Conservation (phyloP, 768 basidiomycete species). For the Favolaschia claudopus region DNA sequence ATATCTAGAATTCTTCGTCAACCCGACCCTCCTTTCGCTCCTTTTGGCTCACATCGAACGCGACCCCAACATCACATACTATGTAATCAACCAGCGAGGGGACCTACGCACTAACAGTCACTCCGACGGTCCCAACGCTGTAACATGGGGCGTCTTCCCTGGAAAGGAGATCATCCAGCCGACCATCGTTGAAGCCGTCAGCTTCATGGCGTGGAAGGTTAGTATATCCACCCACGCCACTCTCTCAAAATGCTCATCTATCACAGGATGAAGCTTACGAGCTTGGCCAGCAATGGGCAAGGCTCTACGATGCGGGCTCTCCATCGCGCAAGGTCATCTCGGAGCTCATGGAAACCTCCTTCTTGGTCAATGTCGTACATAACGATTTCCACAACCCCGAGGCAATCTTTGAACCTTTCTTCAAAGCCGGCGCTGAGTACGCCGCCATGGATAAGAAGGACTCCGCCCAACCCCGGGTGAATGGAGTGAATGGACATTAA, state of each 20-base stretch:
- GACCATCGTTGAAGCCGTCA: conserved; percentile 95
- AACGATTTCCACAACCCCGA: conserved; percentile 90
- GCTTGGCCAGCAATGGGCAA: conserved; percentile 90
- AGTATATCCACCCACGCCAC: conserved; percentile 25
- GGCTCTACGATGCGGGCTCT: conserved; percentile 81
- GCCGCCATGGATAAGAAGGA: conserved; percentile 39
- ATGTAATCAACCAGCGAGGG: conserved; percentile 95
- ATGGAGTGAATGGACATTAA: conserved; percentile 54
- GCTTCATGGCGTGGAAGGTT: conserved; percentile 99
- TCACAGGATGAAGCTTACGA: conserved; percentile 93
- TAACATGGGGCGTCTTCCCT: conserved; percentile 98
- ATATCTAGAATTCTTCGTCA: conserved; percentile 95
- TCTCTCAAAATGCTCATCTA: conserved; percentile 12
- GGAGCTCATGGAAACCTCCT: conserved; percentile 80
- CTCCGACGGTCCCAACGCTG: conserved; percentile 96
- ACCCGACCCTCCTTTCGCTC: conserved; percentile 71
- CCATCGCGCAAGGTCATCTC: conserved; percentile 77
- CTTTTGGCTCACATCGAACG: conserved; percentile 85
- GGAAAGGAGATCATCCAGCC: conserved; percentile 97
- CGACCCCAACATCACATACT: conserved; percentile 92
- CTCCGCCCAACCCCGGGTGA: conserved; percentile 40
- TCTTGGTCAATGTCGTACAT: conserved; percentile 95
- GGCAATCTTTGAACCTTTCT: conserved; percentile 89
- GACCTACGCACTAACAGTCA: conserved; percentile 95
- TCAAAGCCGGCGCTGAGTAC: conserved; percentile 75